Percentiles rank a stretch among this genome's conserved stretches.
These are phyloP conservation scores for Cucurbita argyrosperma DNA, from an alignment of 306 rosid species.

Conservation along the genomic window DNA sequence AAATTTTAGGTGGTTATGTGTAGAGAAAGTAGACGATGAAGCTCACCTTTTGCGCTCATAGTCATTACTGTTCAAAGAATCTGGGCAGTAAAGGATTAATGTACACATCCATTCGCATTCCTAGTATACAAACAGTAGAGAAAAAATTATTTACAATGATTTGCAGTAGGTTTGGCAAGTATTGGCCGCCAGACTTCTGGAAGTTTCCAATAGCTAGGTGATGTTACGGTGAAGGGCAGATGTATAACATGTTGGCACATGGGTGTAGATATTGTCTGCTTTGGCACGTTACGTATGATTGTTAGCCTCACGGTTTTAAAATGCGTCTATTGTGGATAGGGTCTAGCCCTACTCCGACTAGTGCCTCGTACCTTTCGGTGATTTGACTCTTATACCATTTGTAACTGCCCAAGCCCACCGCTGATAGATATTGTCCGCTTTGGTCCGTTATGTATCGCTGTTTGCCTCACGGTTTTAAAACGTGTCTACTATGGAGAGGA, in stretches of 20 bases:
- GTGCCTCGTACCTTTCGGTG: too few species aligned
- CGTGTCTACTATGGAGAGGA: too few species aligned
- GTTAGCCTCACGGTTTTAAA: too few species aligned
- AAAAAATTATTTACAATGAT: background rate
- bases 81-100: background rate
- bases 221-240: background rate
- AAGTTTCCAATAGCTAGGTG: background rate
- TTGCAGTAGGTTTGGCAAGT: background rate
- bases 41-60: background rate
- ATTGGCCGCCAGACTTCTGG: background rate
- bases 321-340: too few species aligned
- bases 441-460: too few species aligned
- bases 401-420: too few species aligned
- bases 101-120: background rate
- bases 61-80: too few species aligned
- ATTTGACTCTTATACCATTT: too few species aligned
- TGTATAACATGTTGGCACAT: background rate
- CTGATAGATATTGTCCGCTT: too few species aligned
- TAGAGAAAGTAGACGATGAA: background rate
- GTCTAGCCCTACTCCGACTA: too few species aligned
- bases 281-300: too few species aligned
- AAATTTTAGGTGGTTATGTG: background rate
- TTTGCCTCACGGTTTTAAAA: too few species aligned
- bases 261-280: background rate
- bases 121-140: background rate